Evolutionary conservation across 2,329 filamentous ascomycete species (phyloP).

Genomic region (Onygenales sp.): DNA sequence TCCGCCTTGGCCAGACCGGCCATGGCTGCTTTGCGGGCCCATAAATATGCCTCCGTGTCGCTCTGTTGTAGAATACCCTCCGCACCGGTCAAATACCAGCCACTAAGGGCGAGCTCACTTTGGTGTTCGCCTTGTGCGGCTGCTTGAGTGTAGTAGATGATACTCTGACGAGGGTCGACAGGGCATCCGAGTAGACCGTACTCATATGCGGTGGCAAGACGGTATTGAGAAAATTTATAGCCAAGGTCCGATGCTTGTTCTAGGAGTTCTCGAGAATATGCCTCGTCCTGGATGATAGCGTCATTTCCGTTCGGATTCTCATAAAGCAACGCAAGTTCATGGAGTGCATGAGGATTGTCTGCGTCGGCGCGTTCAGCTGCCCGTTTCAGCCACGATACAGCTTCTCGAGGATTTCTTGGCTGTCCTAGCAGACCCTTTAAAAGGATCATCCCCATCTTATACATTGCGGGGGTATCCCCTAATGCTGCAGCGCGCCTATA

Average conservation of each 20-base stretch:
- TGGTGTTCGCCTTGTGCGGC: conserved; percentile 92
- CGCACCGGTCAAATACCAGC: conserved; percentile 91
- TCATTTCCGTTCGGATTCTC: conserved; percentile 52
- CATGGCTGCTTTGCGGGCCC: conserved; percentile 86
- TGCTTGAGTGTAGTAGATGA: conserved; percentile 88
- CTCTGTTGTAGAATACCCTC: conserved; percentile 82
- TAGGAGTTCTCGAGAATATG: conserved; percentile 73
- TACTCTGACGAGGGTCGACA: conserved; percentile 74
- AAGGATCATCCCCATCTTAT: conserved; percentile 94
- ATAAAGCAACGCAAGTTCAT: conserved; percentile 65
- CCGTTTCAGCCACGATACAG: conserved; percentile 83
- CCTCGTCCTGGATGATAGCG: conserved; percentile 68
- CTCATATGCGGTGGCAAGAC: conserved; percentile 79
- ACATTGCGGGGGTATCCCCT: conserved; percentile 90
- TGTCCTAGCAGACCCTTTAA: conserved; percentile 92
- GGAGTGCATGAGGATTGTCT: conserved; percentile 89
- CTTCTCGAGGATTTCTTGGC: conserved; percentile 69
- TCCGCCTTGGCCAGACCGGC: conserved; percentile 86
- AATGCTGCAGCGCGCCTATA: conserved; percentile 87
- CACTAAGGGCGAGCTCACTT: conserved; percentile 71
- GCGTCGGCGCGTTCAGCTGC: conserved; percentile 78
- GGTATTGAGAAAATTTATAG: conserved; percentile 92
- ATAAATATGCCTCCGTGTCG: conserved; percentile 93
- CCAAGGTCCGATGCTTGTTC: conserved; percentile 76
- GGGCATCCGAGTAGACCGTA: conserved; percentile 76